Conservation (phyloP, 2,329 filamentous ascomycete genomes). For the Penicillium italicum region DNA sequence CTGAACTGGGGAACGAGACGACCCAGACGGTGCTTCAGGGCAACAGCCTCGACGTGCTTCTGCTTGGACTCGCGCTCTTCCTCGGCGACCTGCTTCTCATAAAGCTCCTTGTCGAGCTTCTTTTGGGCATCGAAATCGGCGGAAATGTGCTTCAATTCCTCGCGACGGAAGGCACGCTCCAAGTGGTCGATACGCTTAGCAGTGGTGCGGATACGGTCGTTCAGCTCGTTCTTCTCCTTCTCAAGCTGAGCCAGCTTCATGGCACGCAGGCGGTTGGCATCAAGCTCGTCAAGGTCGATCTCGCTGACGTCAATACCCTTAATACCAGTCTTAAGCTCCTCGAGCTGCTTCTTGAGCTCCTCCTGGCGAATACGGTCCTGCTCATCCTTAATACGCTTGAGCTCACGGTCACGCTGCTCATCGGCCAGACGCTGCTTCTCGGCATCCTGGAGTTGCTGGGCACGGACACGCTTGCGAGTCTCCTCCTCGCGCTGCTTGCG, state of each 20-base stretch:
- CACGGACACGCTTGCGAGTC: slow-evolving; percentile 77
- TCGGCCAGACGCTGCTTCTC: slow-evolving; percentile 86
- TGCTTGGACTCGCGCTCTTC: slow-evolving; percentile 74
- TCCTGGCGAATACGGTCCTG: slow-evolving; percentile 85
- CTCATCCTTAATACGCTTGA: slow-evolving; percentile 79
- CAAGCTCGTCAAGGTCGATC: slow-evolving; percentile 74
- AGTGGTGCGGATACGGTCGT: slow-evolving; percentile 83
- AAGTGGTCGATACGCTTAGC: slow-evolving; percentile 96
- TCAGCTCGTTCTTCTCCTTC: slow-evolving; percentile 95
- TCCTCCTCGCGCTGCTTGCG: slow-evolving; percentile 91
- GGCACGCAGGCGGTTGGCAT: slow-evolving; percentile 83
- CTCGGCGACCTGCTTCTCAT: slow-evolving; percentile 73
- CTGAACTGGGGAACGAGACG: slow-evolving; percentile 83
- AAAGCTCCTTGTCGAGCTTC: slow-evolving; percentile 71
- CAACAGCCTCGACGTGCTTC: slow-evolving; percentile 89
- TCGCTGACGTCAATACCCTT: slow-evolving; percentile 74
- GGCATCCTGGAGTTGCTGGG: slow-evolving; percentile 83
- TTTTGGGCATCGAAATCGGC: slow-evolving; percentile 83
- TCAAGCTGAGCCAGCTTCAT: slow-evolving; percentile 95
- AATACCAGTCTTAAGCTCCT: slow-evolving; percentile 83
- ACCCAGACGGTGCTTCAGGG: slow-evolving; percentile 86
- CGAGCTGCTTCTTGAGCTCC: slow-evolving; percentile 88
- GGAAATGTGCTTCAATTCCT: slow-evolving; percentile 87
- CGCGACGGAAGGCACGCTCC: slow-evolving; percentile 92
- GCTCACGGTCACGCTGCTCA: slow-evolving; percentile 87